Evolutionary conservation across 177 flowering plant genomes (phyloP), one percentile per base, ranked within the genome.

Genomic region (Vitis hybrid): DNA sequence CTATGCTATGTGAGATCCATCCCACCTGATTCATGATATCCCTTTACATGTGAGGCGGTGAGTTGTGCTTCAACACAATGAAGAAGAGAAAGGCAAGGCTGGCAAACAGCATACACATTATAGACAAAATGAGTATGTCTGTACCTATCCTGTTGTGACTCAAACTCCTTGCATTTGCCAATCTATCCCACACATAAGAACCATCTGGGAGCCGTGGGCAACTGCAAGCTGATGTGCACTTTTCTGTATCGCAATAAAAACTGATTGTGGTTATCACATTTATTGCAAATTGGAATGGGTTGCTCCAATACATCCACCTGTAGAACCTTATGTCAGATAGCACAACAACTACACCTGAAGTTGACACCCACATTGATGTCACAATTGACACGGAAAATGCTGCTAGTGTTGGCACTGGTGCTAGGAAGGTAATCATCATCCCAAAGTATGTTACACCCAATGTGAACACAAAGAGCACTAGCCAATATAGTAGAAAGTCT

Each of bases 331-430:
- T 75, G 60, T 72, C 78, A 18, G 74, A 69, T 46, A 72, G 74
- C 30, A 74, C 70, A 59, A 80, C 83, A 2, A 74, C 76, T 13
- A 80, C 76, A 10, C 83, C 76, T 54, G 76, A 80, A 63, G 74
- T 69, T 60, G 81, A 80, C 16, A 75, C 81, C 81, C 81, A 80
- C 40, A 80, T 49, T 63, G 83, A 80, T 32, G 79, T 80, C 57
- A 72, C 56, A 40, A 78, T 72, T 51, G 76, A 77, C 59, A 78
- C 76, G 6, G 70, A 61, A 72, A 80, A 77, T 64, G 78, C 83
- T 8, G 82, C 79, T 46, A 76, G 55, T 56, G 81, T 72, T 40
- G 78, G 78, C 66, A 69, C 56, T 14, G 78, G 78, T 56, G 78
- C 80, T 64, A 77, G 73, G 69, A 74, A 74, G 56, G 76, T 74